Percentiles rank a stretch among this genome's conserved stretches.
Conservation (phyloP, 192 early-diverging fungal genomes). For the Gryganskiella cystojenkinii region DNA sequence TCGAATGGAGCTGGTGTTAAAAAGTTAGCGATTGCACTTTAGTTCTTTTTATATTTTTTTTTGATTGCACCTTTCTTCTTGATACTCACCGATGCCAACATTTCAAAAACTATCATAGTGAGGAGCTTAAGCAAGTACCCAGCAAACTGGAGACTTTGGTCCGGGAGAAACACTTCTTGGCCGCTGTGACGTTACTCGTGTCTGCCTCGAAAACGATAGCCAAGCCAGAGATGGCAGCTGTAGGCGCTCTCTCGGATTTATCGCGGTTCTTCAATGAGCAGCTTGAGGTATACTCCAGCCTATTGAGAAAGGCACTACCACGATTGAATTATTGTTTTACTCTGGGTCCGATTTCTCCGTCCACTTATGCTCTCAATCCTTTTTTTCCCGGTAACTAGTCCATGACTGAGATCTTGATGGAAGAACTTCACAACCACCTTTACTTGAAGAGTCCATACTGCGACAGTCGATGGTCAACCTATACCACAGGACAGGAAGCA, state of each 20-base stretch:
- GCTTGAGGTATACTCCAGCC: constrained; percentile 64
- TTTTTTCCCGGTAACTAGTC: constrained; percentile 44
- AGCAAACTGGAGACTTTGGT: constrained; percentile 68
- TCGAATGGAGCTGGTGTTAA: too few species aligned
- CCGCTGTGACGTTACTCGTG: constrained; percentile 72
- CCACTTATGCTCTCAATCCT: too few species aligned
- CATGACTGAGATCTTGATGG: constrained; percentile 71
- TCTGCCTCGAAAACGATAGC: constrained; percentile 70
- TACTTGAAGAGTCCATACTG: constrained; percentile 85
- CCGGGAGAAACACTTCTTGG: constrained; percentile 75
- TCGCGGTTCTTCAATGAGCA: constrained; percentile 69
- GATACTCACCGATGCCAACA: too few species aligned
- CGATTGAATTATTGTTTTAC: neutral
- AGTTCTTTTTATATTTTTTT: neutral
- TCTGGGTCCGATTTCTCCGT: neutral
- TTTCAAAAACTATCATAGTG: constrained; percentile 41
- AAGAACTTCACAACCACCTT: constrained; percentile 82
- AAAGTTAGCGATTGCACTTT: neutral
- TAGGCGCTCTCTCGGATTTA: constrained; percentile 77
- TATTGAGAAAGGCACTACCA: too few species aligned
- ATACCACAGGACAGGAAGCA: constrained; percentile 63
- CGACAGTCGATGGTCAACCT: constrained; percentile 69
- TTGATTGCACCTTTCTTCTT: neutral
- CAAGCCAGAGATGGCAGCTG: constrained; percentile 70
- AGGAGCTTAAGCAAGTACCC: constrained; percentile 74